Conservation (phyloP, 306 rosid species). For the Ceratonia siliqua region DNA sequence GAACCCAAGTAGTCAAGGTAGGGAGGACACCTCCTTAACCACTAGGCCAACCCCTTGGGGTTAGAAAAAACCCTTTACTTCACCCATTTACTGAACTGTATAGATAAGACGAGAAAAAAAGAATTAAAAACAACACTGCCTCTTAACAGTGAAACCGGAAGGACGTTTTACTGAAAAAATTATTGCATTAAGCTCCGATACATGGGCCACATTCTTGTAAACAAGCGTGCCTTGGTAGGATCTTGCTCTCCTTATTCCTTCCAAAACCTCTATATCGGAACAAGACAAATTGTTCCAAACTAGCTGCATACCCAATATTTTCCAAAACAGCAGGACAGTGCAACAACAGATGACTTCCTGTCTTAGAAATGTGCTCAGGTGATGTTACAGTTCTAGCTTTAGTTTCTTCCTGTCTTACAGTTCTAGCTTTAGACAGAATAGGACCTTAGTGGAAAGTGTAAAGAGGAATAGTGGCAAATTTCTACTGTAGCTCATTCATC, state of each 20-base stretch:
- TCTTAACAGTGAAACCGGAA: neutral
- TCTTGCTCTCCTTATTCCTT: neutral
- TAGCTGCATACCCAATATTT: neutral
- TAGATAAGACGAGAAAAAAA: neutral
- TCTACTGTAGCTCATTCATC: too few species aligned
- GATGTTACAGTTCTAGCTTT: neutral
- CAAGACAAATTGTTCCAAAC: neutral
- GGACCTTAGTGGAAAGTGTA: neutral
- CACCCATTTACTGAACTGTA: neutral
- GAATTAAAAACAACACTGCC: neutral
- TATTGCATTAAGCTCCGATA: neutral
- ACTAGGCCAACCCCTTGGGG: too few species aligned
- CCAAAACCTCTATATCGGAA: neutral
- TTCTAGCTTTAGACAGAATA: neutral
- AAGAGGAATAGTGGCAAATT: neutral
- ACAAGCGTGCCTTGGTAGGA: neutral
- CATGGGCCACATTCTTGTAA: neutral
- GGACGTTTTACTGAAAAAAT: too few species aligned
- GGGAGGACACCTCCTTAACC: too few species aligned
- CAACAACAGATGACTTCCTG: neutral
- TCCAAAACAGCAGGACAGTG: neutral
- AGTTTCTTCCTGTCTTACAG: too few species aligned
- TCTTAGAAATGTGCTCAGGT: neutral
- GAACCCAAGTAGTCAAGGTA: too few species aligned
- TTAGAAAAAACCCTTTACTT: neutral